Evolutionary conservation across 1,139 yeast species (phyloP), one percentile per base, ranked within the genome.

Genomic region (Zygosaccharomyces pseudobailii): DNA sequence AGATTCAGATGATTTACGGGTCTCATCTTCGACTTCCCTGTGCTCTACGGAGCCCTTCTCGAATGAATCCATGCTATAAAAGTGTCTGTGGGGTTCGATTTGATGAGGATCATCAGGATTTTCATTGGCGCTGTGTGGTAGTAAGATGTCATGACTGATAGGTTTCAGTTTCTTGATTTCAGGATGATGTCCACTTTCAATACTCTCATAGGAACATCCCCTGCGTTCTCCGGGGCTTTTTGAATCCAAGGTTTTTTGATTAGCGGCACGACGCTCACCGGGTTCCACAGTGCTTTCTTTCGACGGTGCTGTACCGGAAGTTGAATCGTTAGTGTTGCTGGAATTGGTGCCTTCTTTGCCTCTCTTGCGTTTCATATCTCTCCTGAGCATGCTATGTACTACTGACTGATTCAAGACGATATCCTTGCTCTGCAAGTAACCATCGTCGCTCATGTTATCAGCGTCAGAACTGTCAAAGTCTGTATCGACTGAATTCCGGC

Each of bases 291-390:
- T 27, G 20, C 17, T 22, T 9, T 34, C 31, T 10, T 28, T 21
- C 4, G 21, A 41, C 10, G 28, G 4, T 4, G 17, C 20, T 6
- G 10, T 23, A 21, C 19, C 17, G 6, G 13, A 10, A 30, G 22
- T 27, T 9, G 33, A 27, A 19, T 28, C 23, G 31, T 43, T 27
- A 47, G 39, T 24, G 10, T 19, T 20, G 36, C 38, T 10, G 2
- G 33, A n/a, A 7, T 19, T 10, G 43, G 39, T 27, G 13, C 37
- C 48, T 42, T 51, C 54, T 42, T 50, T 49, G 9, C 47, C 43
- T 35, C 59, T 48, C 45, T 58, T 61, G 42, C 63, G 46, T 38
- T 58, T 58, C 59, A 58, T 53, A 28, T 59, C 64, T 24, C 56
- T 57, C 38, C 54, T 56, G 20, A 59, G 24, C 25, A 49, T 54